Evolutionary conservation across 805 yeast genomes (phyloP).

Genomic region (Candida manassasensis): DNA sequence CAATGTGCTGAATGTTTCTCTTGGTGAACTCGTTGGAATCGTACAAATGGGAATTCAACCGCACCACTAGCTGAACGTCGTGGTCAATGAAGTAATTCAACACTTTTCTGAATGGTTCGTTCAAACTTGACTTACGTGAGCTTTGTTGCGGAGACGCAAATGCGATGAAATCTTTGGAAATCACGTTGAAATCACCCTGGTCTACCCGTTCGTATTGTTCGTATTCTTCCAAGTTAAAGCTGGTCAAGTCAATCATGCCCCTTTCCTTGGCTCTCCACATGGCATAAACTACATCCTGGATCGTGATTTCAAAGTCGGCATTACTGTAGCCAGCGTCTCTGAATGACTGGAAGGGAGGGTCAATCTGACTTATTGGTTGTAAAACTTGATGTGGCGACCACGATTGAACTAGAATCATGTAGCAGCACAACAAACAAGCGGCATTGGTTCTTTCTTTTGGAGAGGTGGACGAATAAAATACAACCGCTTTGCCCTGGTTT

Average conservation of each 20-base stretch:
- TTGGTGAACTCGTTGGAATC: conserved; percentile 79
- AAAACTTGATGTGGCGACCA: conserved; percentile 99
- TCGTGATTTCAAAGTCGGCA: conserved; percentile 89
- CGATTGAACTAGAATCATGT: conserved; percentile 89
- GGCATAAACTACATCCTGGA: conserved; percentile 94
- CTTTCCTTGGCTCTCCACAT: conserved; percentile 97
- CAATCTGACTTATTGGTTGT: conserved; percentile 88
- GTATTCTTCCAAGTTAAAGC: conserved; percentile 87
- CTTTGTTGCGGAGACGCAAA: conserved; percentile 93
- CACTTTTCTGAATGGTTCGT: conserved; percentile 78
- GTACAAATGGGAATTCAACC: conserved; percentile 88
- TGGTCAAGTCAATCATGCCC: conserved; percentile 78
- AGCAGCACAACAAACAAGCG: conserved; percentile 89
- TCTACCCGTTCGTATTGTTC: conserved; percentile 94
- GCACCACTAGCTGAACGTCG: conserved; percentile 82
- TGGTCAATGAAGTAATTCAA: conserved; percentile 67
- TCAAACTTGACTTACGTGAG: conserved; percentile 43
- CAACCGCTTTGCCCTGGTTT: conserved; percentile 84
- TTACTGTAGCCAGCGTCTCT: conserved; percentile 96
- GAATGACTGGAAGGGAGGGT: conserved; percentile 91
- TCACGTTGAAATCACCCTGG: conserved; percentile 90
- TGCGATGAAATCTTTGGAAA: conserved; percentile 92
- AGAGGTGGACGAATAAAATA: conserved; percentile 79
- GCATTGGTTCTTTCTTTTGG: conserved; percentile 86
- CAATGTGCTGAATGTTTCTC: conserved; percentile 82